phyloP scores from a whole-genome alignment of 1,284 basidiomycete genomes.

The Ustilago curta region DNA sequence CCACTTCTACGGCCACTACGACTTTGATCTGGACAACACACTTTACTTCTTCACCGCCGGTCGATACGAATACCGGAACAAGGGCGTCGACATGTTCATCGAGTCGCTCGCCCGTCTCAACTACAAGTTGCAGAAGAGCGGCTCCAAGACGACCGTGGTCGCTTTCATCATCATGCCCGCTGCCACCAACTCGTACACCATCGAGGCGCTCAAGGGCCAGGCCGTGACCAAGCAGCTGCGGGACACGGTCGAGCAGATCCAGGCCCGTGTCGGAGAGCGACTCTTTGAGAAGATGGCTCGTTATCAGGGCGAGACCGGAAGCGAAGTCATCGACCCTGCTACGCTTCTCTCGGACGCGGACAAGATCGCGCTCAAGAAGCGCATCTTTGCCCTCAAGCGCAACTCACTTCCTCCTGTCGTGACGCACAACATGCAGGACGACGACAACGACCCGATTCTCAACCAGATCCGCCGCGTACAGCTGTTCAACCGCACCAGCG shows the following conservation, averaged over 20 bases:
- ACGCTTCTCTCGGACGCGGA: conserved; percentile 88
- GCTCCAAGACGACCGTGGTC: conserved; percentile 85
- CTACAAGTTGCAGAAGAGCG: conserved; percentile 83
- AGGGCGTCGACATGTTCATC: conserved; percentile 99
- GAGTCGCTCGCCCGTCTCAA: conserved; percentile 86
- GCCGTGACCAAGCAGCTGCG: conserved; percentile 95
- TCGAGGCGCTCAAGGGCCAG: conserved; percentile 97
- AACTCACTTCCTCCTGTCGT: conserved; percentile 91
- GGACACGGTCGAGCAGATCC: conserved; percentile 91
- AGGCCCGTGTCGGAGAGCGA: conserved; percentile 87
- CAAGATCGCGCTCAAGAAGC: conserved; percentile 92
- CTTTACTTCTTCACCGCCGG: conserved; percentile 99
- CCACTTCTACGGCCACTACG: conserved; percentile 97
- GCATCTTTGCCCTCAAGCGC: conserved; percentile 94
- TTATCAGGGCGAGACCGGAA: conserved; percentile 76
- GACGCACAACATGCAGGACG: conserved; percentile 98
- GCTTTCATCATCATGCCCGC: conserved; percentile 99
- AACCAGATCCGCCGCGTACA: conserved; percentile 93
- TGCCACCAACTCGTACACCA: conserved; percentile 92
- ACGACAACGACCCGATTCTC: conserved; percentile 88
- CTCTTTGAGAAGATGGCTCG: conserved; percentile 93
- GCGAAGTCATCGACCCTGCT: conserved; percentile 59
- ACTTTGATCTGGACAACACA: conserved; percentile 95
- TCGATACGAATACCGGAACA: conserved; percentile 98
- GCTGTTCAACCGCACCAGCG: conserved; percentile 84